phyloP scores from a whole-genome alignment of 192 early-diverging fungal species.

The Entomortierella chlamydospora region DNA sequence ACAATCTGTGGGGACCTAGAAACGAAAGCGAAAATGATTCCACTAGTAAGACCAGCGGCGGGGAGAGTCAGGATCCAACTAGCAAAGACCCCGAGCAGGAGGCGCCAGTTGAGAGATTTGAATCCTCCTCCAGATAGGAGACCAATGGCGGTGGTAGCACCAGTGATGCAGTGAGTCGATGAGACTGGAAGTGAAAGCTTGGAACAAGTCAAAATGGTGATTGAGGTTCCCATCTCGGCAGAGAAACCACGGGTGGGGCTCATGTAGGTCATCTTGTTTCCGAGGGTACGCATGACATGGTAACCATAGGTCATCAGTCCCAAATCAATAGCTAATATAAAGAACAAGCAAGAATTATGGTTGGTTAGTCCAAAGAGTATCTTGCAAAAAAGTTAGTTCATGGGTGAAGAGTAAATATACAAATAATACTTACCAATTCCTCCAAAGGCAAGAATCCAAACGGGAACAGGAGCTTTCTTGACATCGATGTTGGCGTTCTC shows the following conservation, averaged over 20 bases:
- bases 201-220: conserved; percentile 85
- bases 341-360: no score
- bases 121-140: conserved; percentile 69
- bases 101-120: conserved; percentile 81
- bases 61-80: conserved; percentile 86
- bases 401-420: no score
- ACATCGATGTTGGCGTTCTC: conserved; percentile 53
- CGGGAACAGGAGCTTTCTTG: conserved; percentile 71
- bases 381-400: no score
- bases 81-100: conserved; percentile 70
- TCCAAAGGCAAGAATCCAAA: conserved; percentile 81
- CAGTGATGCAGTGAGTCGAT: conserved; percentile 87
- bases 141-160: conserved; percentile 79
- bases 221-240: conserved; percentile 79
- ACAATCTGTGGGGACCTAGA: conserved; percentile 57
- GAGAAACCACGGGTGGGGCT: conserved; percentile 85
- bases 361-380: no score
- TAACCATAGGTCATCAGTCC: conserved; percentile 83
- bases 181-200: conserved; percentile 84
- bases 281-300: conserved; percentile 80
- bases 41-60: conserved; percentile 70
- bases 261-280: conserved; percentile 88
- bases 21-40: conserved; percentile 76
- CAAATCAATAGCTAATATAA: conserved; percentile 81
- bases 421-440: no score